These are phyloP conservation scores for Kluyveromyces nonfermentans DNA, from an alignment of 805 yeast species.

Conservation along the genomic window DNA sequence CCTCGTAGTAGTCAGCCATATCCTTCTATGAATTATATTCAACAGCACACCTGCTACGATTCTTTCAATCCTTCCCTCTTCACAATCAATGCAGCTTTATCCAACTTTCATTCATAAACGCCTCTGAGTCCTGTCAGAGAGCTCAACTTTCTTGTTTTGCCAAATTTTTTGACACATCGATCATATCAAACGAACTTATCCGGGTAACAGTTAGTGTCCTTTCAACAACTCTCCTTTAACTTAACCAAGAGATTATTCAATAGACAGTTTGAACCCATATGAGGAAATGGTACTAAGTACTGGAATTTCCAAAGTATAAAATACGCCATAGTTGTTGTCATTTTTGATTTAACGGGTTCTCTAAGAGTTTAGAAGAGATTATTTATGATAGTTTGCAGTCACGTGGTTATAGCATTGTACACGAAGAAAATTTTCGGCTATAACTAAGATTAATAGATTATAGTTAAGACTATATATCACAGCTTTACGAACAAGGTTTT, in stretches of 20 bases:
- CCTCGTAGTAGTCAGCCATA: constrained; percentile 27
- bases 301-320: too few species aligned
- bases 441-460: neutral
- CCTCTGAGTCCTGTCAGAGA: neutral
- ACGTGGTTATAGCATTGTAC: neutral
- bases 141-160: neutral
- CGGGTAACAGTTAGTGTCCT: neutral
- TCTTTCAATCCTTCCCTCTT: neutral
- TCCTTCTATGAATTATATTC: neutral
- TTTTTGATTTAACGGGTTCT: too few species aligned
- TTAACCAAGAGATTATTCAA: too few species aligned
- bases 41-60: constrained; percentile 2
- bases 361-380: too few species aligned
- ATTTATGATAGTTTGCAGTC: too few species aligned
- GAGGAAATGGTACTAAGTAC: too few species aligned
- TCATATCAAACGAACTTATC: neutral
- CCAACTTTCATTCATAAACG: neutral
- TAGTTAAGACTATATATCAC: neutral
- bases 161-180: neutral
- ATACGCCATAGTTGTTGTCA: too few species aligned
- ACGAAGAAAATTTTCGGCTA: neutral
- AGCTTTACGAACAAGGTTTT: neutral
- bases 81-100: neutral
- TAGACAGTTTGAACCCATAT: too few species aligned
- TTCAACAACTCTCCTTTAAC: neutral